phyloP scores from a whole-genome alignment of 495 filamentous ascomycete genomes.

The Hypoxylon lienhwacheense region DNA sequence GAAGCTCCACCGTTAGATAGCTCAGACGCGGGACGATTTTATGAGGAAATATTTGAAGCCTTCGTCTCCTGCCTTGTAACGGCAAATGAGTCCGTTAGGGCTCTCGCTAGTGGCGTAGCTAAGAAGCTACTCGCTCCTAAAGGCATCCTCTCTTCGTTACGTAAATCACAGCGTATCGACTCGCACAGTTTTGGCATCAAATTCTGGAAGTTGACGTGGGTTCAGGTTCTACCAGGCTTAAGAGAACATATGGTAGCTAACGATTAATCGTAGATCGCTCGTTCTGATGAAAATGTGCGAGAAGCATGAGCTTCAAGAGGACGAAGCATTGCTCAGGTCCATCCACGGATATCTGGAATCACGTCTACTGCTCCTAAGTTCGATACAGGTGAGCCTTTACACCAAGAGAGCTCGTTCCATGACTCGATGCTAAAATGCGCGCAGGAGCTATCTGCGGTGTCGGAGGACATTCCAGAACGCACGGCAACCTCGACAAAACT shows the following conservation, averaged over 20 bases:
- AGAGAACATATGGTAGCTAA: slow-evolving; percentile 25
- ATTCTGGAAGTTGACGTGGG: slow-evolving; percentile 60
- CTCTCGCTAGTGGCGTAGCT: slow-evolving; percentile 49
- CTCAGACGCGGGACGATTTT: slow-evolving; percentile 47
- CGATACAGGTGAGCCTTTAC: slow-evolving; percentile 45
- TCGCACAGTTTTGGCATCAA: slow-evolving; percentile 45
- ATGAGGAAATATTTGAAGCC: slow-evolving; percentile 52
- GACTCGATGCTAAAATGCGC: slow-evolving; percentile 12
- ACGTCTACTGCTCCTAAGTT: slow-evolving; percentile 49
- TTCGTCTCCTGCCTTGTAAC: slow-evolving; percentile 56
- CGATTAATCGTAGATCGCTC: slow-evolving; percentile 43
- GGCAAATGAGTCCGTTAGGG: slow-evolving; percentile 53
- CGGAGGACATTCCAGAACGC: slow-evolving; percentile 55
- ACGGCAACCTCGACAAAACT: slow-evolving; percentile 52
- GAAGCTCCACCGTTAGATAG: slow-evolving; percentile 38
- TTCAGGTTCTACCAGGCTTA: slow-evolving; percentile 14
- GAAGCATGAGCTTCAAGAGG: slow-evolving; percentile 45
- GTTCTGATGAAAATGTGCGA: slow-evolving; percentile 56
- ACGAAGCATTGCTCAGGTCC: slow-evolving; percentile 47
- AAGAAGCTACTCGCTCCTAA: slow-evolving; percentile 50
- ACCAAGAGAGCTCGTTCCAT: not conserved
- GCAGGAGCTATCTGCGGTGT: slow-evolving; percentile 52
- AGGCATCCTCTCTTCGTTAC: slow-evolving; percentile 40
- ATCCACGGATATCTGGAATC: slow-evolving; percentile 57
- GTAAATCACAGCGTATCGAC: slow-evolving; percentile 46